These are phyloP conservation scores for Amphichorda felina DNA, from an alignment of 2,329 filamentous ascomycete genomes.

Conservation along the genomic window DNA sequence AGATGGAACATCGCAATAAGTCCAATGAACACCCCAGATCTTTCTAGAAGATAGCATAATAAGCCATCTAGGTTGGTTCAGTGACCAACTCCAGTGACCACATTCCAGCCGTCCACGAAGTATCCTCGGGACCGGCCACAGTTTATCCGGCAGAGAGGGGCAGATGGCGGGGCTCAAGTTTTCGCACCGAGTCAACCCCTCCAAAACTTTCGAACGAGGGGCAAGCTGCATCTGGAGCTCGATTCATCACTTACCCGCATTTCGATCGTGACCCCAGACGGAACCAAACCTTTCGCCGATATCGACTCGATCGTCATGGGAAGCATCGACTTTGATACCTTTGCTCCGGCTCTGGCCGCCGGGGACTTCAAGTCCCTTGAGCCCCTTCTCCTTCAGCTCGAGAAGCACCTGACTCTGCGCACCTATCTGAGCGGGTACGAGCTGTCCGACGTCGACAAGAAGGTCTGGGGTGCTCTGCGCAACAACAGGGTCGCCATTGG, in stretches of 20 bases:
- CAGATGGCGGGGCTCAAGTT: neutral
- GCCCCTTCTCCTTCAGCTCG: conserved; percentile 37
- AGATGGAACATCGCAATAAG: too few relatives aligned
- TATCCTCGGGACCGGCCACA: neutral
- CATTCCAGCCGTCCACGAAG: too few relatives aligned
- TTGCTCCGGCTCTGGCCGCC: conserved; percentile 2
- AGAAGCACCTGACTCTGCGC: conserved; percentile 78
- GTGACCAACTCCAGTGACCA: too few relatives aligned
- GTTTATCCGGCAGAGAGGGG: neutral
- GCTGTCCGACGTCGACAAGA: conserved; percentile 64
- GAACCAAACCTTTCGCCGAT: neutral
- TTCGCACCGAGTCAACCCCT: too few relatives aligned
- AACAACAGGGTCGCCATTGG: conserved; percentile 76
- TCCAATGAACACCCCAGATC: too few relatives aligned
- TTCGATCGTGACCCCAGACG: too few relatives aligned
- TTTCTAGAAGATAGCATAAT: too few relatives aligned
- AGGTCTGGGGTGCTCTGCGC: conserved; percentile 73
- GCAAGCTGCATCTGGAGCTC: too few relatives aligned
- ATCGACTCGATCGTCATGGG: conserved; percentile 2
- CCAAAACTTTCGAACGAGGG: too few relatives aligned
- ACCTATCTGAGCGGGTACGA: conserved; percentile 77
- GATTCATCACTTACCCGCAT: too few relatives aligned
- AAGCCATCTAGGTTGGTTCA: too few relatives aligned
- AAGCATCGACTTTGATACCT: conserved; percentile 2
- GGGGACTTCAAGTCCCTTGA: conserved; percentile 5